Percentiles rank a stretch among this genome's conserved stretches.
phyloP scores from a whole-genome alignment of 352 stramenopile species.

The Lagenidium giganteum region DNA sequence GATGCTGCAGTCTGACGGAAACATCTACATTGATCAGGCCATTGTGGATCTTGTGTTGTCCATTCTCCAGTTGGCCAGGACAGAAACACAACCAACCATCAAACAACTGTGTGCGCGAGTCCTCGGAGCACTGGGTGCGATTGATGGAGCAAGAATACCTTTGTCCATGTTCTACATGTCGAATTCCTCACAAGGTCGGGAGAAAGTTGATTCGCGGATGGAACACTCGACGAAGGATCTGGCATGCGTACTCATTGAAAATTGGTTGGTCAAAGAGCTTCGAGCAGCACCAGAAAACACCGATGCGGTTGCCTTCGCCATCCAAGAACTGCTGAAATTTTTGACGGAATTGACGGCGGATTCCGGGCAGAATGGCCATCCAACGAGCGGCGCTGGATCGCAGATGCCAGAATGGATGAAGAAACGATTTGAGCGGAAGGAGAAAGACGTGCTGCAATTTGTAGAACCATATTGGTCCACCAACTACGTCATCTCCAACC shows the following conservation, averaged over 20 bases:
- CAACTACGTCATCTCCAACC: slow-evolving; percentile 54
- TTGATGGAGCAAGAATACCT: slow-evolving; percentile 59
- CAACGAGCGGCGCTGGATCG: neutral
- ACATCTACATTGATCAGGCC: slow-evolving; percentile 41
- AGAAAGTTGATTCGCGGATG: slow-evolving; percentile 35
- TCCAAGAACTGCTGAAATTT: slow-evolving; percentile 74
- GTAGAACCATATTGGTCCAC: slow-evolving; percentile 82
- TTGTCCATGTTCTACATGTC: slow-evolving; percentile 47
- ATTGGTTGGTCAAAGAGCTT: slow-evolving; percentile 59
- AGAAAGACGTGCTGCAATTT: slow-evolving; percentile 70
- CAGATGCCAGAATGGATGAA: slow-evolving; percentile 83
- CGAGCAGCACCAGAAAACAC: slow-evolving; percentile 69
- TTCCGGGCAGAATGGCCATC: slow-evolving; percentile 52
- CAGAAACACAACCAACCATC: slow-evolving; percentile 43
- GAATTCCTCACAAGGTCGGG: too few relatives aligned
- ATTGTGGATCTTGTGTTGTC: slow-evolving; percentile 47
- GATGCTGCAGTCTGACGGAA: slow-evolving; percentile 55
- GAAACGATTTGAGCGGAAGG: slow-evolving; percentile 61
- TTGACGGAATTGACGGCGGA: slow-evolving; percentile 53
- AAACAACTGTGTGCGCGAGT: slow-evolving; percentile 59
- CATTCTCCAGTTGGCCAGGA: slow-evolving; percentile 44
- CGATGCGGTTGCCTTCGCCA: slow-evolving; percentile 62
- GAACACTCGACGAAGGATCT: slow-evolving; percentile 67
- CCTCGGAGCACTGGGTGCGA: slow-evolving; percentile 58
- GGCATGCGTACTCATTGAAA: slow-evolving; percentile 61